phyloP scores from a whole-genome alignment of 2,329 filamentous ascomycete species.

The Colletotrichum sp. region DNA sequence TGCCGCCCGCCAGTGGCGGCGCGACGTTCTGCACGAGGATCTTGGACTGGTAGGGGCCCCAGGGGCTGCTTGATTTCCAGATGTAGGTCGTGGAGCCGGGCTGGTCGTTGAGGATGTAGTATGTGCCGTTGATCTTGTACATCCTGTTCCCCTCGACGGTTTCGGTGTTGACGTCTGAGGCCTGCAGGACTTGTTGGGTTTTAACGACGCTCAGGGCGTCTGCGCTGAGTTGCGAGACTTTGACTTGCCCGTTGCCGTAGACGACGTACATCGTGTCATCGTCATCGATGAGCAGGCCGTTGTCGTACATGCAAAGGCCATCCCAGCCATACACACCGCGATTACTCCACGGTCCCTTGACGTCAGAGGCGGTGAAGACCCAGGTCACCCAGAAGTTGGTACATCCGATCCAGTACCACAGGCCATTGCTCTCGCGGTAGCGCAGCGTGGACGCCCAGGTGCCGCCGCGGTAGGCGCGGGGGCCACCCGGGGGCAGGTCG shows the following conservation, averaged over 20 bases:
- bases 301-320: constrained; percentile 61
- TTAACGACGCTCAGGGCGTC: constrained; percentile 52
- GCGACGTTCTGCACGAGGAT: constrained; percentile 46
- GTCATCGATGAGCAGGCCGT: constrained; percentile 61
- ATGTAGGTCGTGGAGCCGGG: constrained; percentile 52
- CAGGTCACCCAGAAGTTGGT: constrained; percentile 55
- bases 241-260: constrained; percentile 54
- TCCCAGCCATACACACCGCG: constrained; percentile 31
- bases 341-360: constrained; percentile 48
- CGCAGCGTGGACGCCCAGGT: constrained; percentile 61
- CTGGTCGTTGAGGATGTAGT: constrained; percentile 58
- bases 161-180: constrained; percentile 34
- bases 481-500: constrained; percentile 41
- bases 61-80: constrained; percentile 52
- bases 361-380: constrained; percentile 52
- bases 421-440: constrained; percentile 52
- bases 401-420: constrained; percentile 65
- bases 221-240: constrained; percentile 53
- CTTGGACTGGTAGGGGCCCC: constrained; percentile 56
- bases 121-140: constrained; percentile 61
- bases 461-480: constrained; percentile 54
- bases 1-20: constrained; percentile 48
- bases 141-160: constrained; percentile 57
- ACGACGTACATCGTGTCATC: constrained; percentile 64
- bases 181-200: constrained; percentile 47